Evolutionary conservation across 2,329 filamentous ascomycete genomes (phyloP), one percentile per base, ranked within the genome.

Genomic region (Thelonectria olida): DNA sequence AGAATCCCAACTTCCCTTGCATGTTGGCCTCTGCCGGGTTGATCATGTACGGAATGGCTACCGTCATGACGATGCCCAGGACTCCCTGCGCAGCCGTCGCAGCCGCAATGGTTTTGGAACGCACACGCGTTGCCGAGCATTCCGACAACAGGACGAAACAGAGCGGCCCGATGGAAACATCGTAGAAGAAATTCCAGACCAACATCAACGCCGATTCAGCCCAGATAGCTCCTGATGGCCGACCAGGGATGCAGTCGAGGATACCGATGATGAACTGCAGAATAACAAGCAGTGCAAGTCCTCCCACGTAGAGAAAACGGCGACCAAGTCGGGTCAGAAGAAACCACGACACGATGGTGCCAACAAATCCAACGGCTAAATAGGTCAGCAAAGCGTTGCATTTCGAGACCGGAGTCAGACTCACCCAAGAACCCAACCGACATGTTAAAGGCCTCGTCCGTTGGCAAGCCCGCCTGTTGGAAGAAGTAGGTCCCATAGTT

Each of bases 401-500:
- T 27, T 23, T 9, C 4, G 20, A 23, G 10, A 19, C 23, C 4
- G 5, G 2, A 47, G 22, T 27, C 23, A 15, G 2, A 47, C 42
- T 27, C 23, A 47, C 42, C 42, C 23, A 47, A 28, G 22, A 47
- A 47, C 10, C 75, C 78, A 7, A 83, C 71, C 5, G 76, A 74
- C 53, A 84, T 76, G 44, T 75, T 76, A 63, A 80, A 82, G 0
- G 79, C 77, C 8, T 75, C 71, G 1, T 70, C 66, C 5, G 75
- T 72, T 5, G 73, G 64, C 23, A 83, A 73, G 17, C 82, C 81
- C 0, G 80, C 76, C 52, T 81, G 80, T 28, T 78, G 71, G 68
- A 81, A 82, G 70, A 84, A 83, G 66, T 79, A 82, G 15, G 85
- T 87, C 0, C 77, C 74, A 2, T 72, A 77, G 44, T 79, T 80